Conservation (phyloP, 1,284 basidiomycete genomes). For the Rhodotorula sp. region DNA sequence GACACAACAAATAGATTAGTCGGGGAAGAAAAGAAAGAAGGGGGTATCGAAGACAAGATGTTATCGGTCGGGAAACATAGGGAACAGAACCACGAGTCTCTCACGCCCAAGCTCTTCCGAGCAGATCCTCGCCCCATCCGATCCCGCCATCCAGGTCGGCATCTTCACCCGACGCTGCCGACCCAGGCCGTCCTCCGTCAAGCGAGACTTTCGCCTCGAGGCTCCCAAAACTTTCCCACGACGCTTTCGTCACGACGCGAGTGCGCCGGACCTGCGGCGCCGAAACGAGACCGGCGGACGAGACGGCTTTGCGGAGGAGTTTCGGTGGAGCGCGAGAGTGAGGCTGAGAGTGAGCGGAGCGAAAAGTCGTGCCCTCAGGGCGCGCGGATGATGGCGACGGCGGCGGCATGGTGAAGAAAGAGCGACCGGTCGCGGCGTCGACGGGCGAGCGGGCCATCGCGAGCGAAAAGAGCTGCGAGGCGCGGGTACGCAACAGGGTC, state of each 20-base stretch:
- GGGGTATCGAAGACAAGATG: background rate
- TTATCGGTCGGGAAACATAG: background rate
- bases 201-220: constrained; percentile 3
- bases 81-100: background rate
- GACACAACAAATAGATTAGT: background rate
- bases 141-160: background rate
- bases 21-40: background rate
- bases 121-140: constrained; percentile 10
- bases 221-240: constrained; percentile 10
- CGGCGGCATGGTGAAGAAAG: background rate
- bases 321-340: background rate
- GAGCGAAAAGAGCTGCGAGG: constrained; percentile 20
- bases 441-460: constrained; percentile 5
- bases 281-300: constrained; percentile 12
- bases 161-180: background rate
- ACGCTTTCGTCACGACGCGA: background rate
- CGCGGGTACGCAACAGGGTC: constrained; percentile 11
- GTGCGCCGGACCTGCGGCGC: constrained; percentile 1
- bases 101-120: constrained; percentile 2
- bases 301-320: constrained; percentile 19
- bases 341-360: background rate
- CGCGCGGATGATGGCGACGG: background rate
- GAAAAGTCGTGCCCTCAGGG: background rate
- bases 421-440: constrained; percentile 14
- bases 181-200: background rate